These are phyloP conservation scores for Carpinus viminea DNA, from an alignment of 306 rosid species.

Conservation along the genomic window DNA sequence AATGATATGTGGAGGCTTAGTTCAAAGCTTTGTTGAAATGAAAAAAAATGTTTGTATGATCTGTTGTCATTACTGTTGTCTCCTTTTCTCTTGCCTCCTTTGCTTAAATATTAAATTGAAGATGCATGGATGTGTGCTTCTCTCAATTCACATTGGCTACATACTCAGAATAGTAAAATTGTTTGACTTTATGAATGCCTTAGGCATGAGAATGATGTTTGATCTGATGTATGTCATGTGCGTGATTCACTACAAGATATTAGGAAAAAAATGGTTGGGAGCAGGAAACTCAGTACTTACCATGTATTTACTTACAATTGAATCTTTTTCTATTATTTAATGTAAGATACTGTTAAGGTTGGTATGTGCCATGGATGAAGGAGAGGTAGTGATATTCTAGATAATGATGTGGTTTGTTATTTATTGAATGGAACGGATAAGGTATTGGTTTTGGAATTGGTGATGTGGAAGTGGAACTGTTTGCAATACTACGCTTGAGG, in stretches of 20 bases:
- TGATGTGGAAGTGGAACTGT: neutral
- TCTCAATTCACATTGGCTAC: neutral
- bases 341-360: neutral
- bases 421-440: neutral
- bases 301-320: neutral
- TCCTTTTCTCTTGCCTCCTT: neutral
- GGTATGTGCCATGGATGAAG: neutral
- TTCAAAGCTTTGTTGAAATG: neutral
- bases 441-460: neutral
- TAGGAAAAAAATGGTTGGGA: slow-evolving; percentile 3
- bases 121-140: neutral
- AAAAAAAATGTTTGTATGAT: neutral
- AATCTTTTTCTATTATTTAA: neutral
- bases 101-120: neutral
- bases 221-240: neutral
- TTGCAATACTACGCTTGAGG: neutral
- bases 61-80: neutral
- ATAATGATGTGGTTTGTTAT: neutral
- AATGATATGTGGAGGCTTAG: neutral
- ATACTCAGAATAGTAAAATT: neutral
- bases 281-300: neutral
- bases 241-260: neutral
- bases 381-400: neutral
- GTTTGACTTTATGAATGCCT: neutral
- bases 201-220: neutral